A percentile compares a stretch with the other conserved stretches of the same genome.
These are phyloP conservation scores for Polyporus tsugae DNA, from an alignment of 1,284 basidiomycete species.

Conservation along the genomic window DNA sequence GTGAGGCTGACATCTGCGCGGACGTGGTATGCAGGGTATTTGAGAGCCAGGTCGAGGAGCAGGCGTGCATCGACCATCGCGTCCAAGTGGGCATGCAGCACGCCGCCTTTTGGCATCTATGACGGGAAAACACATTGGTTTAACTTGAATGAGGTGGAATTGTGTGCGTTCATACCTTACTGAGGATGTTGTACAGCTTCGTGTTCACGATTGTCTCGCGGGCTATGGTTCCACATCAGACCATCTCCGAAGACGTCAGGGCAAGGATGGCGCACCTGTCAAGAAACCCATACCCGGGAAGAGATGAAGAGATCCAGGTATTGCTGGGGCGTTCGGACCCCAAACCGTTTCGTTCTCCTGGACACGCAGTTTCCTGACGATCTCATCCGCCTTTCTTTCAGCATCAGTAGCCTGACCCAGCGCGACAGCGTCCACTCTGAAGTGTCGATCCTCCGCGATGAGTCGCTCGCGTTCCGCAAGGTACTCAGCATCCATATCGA, in stretches of 20 bases:
- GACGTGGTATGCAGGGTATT: constrained; percentile 66
- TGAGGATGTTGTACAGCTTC: constrained; percentile 63
- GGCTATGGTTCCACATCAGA: constrained; percentile 46
- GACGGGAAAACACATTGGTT: background rate
- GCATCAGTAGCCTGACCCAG: constrained; percentile 4
- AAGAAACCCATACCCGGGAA: constrained; percentile 26
- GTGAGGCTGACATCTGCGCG: constrained; percentile 50
- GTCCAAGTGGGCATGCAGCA: constrained; percentile 78
- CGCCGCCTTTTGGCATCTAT: constrained; percentile 80
- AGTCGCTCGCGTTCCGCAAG: constrained; percentile 15
- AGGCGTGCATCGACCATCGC: constrained; percentile 65
- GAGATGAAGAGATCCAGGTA: constrained; percentile 18
- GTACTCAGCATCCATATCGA: constrained; percentile 18
- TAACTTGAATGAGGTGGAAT: background rate
- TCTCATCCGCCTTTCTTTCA: constrained; percentile 17
- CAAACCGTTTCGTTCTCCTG: constrained; percentile 15
- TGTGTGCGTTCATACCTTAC: constrained; percentile 51
- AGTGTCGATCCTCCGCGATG: constrained; percentile 18
- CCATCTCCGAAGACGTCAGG: background rate
- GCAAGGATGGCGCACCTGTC: constrained; percentile 7
- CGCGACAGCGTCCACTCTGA: constrained; percentile 15
- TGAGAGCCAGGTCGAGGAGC: constrained; percentile 62
- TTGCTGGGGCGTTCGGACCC: constrained; percentile 11
- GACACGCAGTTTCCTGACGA: constrained; percentile 10
- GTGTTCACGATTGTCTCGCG: constrained; percentile 66